These are phyloP conservation scores for Peribolospora kevripleyi DNA, from an alignment of 768 basidiomycete species.

Conservation along the genomic window DNA sequence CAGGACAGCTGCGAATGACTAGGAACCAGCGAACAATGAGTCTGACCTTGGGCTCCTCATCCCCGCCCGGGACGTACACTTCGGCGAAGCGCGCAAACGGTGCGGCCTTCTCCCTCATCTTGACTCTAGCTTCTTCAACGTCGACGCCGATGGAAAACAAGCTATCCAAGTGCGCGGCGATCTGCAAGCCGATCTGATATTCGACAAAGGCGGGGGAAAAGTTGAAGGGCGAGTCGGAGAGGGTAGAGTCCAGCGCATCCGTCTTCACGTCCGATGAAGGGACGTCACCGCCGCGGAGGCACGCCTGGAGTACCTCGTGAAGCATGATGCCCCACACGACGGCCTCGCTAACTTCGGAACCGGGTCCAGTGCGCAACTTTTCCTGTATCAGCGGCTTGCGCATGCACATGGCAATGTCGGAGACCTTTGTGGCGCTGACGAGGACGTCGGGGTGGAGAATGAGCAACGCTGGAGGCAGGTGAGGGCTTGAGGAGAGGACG, in stretches of 20 bases:
- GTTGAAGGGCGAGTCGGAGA: neutral
- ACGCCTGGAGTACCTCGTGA: slow-evolving; percentile 71
- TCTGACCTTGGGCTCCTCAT: slow-evolving; percentile 37
- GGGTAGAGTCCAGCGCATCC: slow-evolving; percentile 4
- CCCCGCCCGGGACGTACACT: slow-evolving; percentile 30
- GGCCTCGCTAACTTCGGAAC: slow-evolving; percentile 17
- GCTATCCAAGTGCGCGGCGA: too few species aligned
- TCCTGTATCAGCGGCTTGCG: slow-evolving; percentile 54
- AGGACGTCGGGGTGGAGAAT: slow-evolving; percentile 83
- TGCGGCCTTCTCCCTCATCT: slow-evolving; percentile 19
- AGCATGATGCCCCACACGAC: slow-evolving; percentile 73
- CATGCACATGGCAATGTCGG: slow-evolving; percentile 54
- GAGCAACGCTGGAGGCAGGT: slow-evolving; percentile 23
- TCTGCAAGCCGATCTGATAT: too few species aligned
- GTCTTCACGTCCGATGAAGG: slow-evolving; percentile 11
- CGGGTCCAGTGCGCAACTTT: slow-evolving; percentile 28
- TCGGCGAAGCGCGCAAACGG: slow-evolving; percentile 20
- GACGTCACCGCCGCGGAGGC: slow-evolving; percentile 26
- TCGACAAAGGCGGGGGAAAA: too few species aligned
- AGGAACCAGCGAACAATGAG: neutral
- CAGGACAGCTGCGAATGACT: neutral
- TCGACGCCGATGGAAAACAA: slow-evolving; percentile 10
- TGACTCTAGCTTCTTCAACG: slow-evolving; percentile 16
- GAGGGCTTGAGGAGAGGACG: slow-evolving; percentile 8
- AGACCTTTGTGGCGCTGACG: slow-evolving; percentile 67